These are phyloP conservation scores for Yamadazyma diospyri DNA, from an alignment of 1,139 yeast species.

Conservation along the genomic window DNA sequence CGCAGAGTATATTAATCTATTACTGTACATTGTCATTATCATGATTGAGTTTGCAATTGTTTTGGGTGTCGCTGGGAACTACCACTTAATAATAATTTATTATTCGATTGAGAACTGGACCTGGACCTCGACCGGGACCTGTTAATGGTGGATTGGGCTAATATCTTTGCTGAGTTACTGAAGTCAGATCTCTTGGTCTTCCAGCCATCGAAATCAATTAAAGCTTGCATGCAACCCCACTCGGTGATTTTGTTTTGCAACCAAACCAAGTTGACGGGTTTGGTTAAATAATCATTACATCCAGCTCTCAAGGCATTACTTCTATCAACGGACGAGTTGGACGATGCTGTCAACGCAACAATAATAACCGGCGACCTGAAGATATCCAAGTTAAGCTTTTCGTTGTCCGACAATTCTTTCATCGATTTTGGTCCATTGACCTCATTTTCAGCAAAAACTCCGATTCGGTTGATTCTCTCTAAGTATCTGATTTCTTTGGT, in stretches of 20 bases:
- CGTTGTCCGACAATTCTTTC: slow-evolving; percentile 27
- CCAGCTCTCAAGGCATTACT: slow-evolving; percentile 94
- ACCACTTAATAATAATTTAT: slow-evolving; percentile 9
- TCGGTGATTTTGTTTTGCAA: slow-evolving; percentile 89
- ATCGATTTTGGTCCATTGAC: slow-evolving; percentile 20
- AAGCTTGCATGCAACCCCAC: slow-evolving; percentile 98
- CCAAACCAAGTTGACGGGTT: slow-evolving; percentile 95
- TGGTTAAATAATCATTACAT: slow-evolving; percentile 94
- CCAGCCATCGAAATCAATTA: slow-evolving; percentile 96
- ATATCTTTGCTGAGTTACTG: slow-evolving; percentile 10
- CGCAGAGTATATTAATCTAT: slow-evolving; percentile 1
- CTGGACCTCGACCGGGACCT: slow-evolving; percentile 14
- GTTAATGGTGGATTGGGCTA: slow-evolving; percentile 10
- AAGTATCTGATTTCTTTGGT: slow-evolving; percentile 83
- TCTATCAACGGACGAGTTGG: slow-evolving; percentile 76
- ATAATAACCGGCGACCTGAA: slow-evolving; percentile 92
- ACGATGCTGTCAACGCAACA: slow-evolving; percentile 92
- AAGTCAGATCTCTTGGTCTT: slow-evolving; percentile 32
- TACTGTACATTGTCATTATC: slow-evolving; percentile 4
- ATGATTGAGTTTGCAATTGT: slow-evolving; percentile 4
- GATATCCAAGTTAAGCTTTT: slow-evolving; percentile 51
- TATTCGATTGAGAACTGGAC: slow-evolving; percentile 8
- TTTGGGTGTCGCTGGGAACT: slow-evolving; percentile 8
- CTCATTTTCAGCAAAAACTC: slow-evolving; percentile 62
- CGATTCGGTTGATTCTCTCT: slow-evolving; percentile 78